phyloP scores from a whole-genome alignment of 495 filamentous ascomycete genomes.

The Aspergillus bertholletiae region DNA sequence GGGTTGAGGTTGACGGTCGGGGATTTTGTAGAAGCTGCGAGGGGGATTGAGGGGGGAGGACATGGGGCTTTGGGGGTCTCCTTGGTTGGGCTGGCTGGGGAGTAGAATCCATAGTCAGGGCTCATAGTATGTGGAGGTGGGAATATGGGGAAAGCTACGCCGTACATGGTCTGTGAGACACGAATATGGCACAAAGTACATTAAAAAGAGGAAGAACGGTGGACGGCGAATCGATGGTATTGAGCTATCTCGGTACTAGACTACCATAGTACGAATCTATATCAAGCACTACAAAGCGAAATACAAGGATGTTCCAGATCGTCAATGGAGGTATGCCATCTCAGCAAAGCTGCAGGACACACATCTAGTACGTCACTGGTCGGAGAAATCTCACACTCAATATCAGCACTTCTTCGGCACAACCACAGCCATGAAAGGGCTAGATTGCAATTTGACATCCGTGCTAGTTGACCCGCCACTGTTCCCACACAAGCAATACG shows the following conservation, averaged over 20 bases:
- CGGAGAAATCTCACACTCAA: constrained; percentile 26
- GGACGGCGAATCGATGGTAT: no score
- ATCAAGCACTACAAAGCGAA: not conserved
- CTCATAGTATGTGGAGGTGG: no score
- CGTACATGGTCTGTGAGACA: no score
- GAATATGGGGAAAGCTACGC: no score
- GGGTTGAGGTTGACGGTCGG: constrained; percentile 61
- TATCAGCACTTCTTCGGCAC: constrained; percentile 88
- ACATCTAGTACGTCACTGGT: constrained; percentile 51
- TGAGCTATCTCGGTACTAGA: no score
- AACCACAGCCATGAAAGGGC: constrained; percentile 79
- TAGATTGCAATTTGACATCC: constrained; percentile 99
- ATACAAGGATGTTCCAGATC: constrained; percentile 37
- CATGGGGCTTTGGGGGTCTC: not conserved
- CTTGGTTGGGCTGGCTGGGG: no score
- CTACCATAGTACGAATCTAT: not conserved
- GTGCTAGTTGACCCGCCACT: constrained; percentile 58
- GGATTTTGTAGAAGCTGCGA: constrained; percentile 55
- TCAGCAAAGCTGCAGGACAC: constrained; percentile 37
- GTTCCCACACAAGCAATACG: not conserved
- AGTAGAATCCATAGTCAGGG: no score
- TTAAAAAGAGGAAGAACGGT: no score
- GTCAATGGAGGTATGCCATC: constrained; percentile 50
- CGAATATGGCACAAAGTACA: no score
- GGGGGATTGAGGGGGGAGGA: constrained; percentile 52